Evolutionary conservation across 441 rosid genomes (phyloP).

Genomic region (Pelargonium myrrhifolium): DNA sequence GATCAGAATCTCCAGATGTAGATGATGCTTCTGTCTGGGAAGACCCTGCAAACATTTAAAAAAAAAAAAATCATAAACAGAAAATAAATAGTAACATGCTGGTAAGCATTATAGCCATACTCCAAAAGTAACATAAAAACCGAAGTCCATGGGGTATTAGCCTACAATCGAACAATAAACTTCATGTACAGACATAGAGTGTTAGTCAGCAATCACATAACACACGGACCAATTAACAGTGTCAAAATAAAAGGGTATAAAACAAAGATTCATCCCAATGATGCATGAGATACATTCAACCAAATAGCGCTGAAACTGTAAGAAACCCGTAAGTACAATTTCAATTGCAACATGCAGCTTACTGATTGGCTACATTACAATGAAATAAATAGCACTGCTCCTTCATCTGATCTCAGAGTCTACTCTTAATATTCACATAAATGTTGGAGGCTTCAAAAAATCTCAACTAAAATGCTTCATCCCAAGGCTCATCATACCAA

Average conservation of each 20-base stretch:
- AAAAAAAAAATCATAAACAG: background rate
- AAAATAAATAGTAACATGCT: background rate
- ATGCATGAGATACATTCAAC: background rate
- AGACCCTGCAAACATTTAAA: constrained; percentile 40
- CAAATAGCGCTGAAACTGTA: background rate
- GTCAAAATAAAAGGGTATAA: background rate
- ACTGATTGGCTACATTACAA: background rate
- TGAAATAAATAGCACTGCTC: background rate
- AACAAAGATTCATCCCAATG: background rate
- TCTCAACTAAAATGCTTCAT: background rate
- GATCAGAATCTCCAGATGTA: constrained; percentile 31
- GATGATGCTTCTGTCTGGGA: constrained; percentile 33
- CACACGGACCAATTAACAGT: background rate
- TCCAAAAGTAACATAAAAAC: background rate
- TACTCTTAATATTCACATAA: background rate
- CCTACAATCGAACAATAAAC: background rate
- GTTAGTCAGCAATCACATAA: no score
- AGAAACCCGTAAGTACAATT: background rate
- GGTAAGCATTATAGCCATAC: background rate
- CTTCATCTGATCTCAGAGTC: background rate
- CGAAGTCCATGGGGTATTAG: background rate
- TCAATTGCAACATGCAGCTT: background rate
- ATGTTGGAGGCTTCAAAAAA: background rate
- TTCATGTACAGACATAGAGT: background rate
- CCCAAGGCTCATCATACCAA: background rate